A percentile compares a stretch with the other conserved stretches of the same genome.
Evolutionary conservation across 73 alveolate genomes (phyloP).

Genomic region (Urostyla sp.): DNA sequence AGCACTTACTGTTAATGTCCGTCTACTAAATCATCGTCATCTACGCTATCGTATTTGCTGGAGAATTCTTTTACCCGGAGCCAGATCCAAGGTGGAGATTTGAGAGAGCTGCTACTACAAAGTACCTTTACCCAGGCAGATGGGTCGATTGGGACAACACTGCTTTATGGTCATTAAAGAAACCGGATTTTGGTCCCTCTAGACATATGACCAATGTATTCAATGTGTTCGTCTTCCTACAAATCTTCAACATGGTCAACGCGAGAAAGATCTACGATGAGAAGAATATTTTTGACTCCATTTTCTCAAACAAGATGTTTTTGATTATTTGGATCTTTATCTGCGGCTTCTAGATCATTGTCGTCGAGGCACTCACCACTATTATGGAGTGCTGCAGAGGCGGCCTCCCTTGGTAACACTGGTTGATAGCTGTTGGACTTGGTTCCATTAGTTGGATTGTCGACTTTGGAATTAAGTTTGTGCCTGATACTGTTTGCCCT

Average conservation of each 20-base stretch:
- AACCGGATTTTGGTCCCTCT: conserved; percentile 46
- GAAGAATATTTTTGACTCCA: conserved; percentile 64
- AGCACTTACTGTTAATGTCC: conserved; percentile 83
- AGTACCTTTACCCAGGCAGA: conserved; percentile 84
- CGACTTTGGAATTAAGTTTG: not conserved
- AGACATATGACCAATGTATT: conserved; percentile 79
- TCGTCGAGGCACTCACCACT: not conserved
- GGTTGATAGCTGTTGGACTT: conserved; percentile 23
- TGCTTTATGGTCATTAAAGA: conserved; percentile 58
- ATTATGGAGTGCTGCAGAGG: not conserved
- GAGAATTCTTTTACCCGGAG: conserved; percentile 64
- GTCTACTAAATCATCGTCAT: conserved; percentile 80
- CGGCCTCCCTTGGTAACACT: conserved; percentile 42
- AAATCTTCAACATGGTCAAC: conserved; percentile 79
- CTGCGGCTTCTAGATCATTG: not conserved
- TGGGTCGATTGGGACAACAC: conserved; percentile 68
- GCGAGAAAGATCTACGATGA: conserved; percentile 79
- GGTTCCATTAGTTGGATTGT: conserved; percentile 20
- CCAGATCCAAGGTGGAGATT: conserved; percentile 73
- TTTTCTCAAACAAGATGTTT: conserved; percentile 32
- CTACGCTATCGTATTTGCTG: conserved; percentile 77
- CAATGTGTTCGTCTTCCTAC: conserved; percentile 79
- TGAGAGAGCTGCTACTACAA: conserved; percentile 71
- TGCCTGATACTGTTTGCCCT: conserved; percentile 52
- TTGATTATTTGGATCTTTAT: conserved; percentile 3